Conservation (phyloP, 495 filamentous ascomycete species). For the Venustampulla echinocandica region DNA sequence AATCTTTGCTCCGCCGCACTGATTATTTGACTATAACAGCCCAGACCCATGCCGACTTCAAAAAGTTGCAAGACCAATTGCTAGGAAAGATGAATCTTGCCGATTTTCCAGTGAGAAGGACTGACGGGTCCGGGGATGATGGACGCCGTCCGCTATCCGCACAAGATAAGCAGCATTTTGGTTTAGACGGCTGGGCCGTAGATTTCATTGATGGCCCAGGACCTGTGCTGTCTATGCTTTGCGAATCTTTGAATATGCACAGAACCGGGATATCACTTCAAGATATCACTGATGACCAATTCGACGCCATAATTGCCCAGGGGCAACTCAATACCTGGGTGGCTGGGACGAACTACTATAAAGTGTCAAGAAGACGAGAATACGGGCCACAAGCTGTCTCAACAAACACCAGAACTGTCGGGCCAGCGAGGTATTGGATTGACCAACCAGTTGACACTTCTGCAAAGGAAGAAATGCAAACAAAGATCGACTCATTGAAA, state of each 20-base stretch:
- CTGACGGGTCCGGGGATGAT: conserved; percentile 35
- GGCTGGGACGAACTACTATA: conserved; percentile 48
- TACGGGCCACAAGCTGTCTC: conserved; percentile 63
- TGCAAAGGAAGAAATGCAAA: conserved; percentile 43
- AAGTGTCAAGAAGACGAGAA: conserved; percentile 56
- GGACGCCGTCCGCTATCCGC: conserved; percentile 48
- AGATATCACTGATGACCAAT: conserved; percentile 58
- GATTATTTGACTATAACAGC: conserved; percentile 70
- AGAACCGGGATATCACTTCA: conserved; percentile 51
- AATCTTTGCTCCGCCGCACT: conserved; percentile 52
- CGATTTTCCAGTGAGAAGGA: conserved; percentile 56
- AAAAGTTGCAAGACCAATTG: conserved; percentile 51
- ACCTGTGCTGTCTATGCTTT: conserved; percentile 81
- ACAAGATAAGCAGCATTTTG: conserved; percentile 44
- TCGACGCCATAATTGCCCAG: conserved; percentile 40
- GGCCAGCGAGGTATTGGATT: conserved; percentile 57
- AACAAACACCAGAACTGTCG: conserved; percentile 48
- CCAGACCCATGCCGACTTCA: conserved; percentile 65
- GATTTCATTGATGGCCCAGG: conserved; percentile 75
- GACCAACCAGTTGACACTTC: conserved; percentile 62
- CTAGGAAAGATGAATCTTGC: conserved; percentile 47
- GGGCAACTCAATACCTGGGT: conserved; percentile 52
- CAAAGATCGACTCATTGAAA: conserved; percentile 34
- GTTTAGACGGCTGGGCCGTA: conserved; percentile 71
- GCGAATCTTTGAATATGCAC: conserved; percentile 55